Conservation (phyloP, 257 asterid species). For the Mitragyna speciosa region DNA sequence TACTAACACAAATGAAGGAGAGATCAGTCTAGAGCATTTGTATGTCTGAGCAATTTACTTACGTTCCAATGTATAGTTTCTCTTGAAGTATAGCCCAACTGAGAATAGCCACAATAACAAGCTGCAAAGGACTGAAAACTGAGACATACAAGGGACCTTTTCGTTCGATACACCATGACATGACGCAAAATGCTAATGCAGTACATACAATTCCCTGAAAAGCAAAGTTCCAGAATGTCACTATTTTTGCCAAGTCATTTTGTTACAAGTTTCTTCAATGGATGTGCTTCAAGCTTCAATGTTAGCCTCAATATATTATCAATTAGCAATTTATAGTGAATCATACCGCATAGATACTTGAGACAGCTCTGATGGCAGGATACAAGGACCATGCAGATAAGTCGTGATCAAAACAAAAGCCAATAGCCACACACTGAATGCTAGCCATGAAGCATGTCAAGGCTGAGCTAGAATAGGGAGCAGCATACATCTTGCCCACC, state of each 20-base stretch:
- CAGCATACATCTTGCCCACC: conserved; percentile 53
- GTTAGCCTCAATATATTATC: not conserved
- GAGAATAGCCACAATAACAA: conserved; percentile 74
- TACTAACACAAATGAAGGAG: not conserved
- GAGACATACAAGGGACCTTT: conserved; percentile 22
- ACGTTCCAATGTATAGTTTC: conserved; percentile 66
- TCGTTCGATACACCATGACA: conserved; percentile 17
- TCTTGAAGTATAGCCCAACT: conserved; percentile 88
- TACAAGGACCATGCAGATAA: conserved; percentile 68
- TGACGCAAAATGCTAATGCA: conserved; percentile 22
- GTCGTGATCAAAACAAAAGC: conserved; percentile 48
- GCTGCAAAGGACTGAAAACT: conserved; percentile 81
- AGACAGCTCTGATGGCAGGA: conserved; percentile 61
- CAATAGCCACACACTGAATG: conserved; percentile 61
- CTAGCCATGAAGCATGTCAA: conserved; percentile 75
- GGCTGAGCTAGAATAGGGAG: conserved; percentile 84
- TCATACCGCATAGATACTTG: conserved; percentile 61
- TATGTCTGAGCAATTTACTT: conserved; percentile 22
- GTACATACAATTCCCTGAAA: conserved; percentile 28
- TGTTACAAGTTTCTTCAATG: not conserved
- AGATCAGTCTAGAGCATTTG: not conserved
- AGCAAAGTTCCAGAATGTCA: not conserved
- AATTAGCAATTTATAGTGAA: no score
- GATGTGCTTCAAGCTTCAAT: not conserved
- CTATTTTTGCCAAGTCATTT: not conserved